Conservation (phyloP, 768 basidiomycete species). For the Galerina marginata region DNA sequence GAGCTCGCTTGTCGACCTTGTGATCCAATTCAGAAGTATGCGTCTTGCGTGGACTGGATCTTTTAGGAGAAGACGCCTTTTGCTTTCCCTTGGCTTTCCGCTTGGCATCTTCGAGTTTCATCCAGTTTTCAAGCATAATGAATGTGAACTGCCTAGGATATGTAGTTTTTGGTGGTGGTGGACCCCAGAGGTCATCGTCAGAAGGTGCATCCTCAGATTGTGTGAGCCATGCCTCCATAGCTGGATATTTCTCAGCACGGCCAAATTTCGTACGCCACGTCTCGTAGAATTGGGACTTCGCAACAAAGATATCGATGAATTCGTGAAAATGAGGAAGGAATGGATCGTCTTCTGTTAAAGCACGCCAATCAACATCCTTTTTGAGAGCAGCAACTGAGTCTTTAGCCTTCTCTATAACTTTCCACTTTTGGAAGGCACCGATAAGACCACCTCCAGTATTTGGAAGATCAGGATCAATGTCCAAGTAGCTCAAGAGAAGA, state of each 20-base stretch:
- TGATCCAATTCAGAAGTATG: too few relatives aligned
- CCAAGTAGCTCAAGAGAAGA: too few relatives aligned
- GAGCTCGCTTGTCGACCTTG: too few relatives aligned
- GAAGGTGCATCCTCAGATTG: background rate
- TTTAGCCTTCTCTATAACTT: background rate
- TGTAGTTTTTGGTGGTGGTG: background rate
- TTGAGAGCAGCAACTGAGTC: background rate
- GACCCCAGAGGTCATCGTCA: background rate
- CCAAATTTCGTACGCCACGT: background rate
- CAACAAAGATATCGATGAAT: background rate
- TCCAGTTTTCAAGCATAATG: background rate
- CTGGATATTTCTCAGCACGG: background rate
- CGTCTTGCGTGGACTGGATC: too few relatives aligned
- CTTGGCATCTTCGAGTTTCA: too few relatives aligned
- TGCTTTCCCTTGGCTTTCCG: too few relatives aligned
- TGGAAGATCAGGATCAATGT: too few relatives aligned
- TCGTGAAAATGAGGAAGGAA: background rate
- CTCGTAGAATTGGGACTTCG: background rate
- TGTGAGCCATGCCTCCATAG: background rate
- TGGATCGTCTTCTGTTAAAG: background rate
- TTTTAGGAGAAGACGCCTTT: too few relatives aligned
- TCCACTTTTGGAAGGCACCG: too few relatives aligned
- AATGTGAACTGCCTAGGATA: background rate
- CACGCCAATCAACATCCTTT: background rate
- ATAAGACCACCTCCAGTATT: too few relatives aligned